Conservation (phyloP, 805 yeast species). For the Myxozyma vanderwaltii region DNA sequence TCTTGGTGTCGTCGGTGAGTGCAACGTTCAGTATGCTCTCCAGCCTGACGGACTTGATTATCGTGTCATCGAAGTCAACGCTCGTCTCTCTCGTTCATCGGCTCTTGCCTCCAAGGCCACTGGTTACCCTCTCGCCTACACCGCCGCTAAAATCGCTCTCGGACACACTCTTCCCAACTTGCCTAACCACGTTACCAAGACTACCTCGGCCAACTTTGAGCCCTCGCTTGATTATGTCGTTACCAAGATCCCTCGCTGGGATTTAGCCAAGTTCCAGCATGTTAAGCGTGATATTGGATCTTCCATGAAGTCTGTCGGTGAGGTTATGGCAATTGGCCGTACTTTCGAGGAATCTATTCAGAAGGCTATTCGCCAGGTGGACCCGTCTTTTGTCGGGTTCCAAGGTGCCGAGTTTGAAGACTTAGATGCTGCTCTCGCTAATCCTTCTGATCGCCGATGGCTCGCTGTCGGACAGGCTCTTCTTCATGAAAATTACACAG, state of each 20-base stretch:
- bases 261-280: conserved; percentile 89
- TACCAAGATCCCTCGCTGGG: conserved; percentile 98
- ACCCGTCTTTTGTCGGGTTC: conserved; percentile 86
- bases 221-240: conserved; percentile 97
- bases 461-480: conserved; percentile 97
- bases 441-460: conserved; percentile 96
- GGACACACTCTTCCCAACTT: conserved; percentile 94
- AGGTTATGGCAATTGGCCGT: conserved; percentile 98
- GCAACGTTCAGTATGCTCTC: conserved; percentile 95
- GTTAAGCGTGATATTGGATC: conserved; percentile 93
- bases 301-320: conserved; percentile 98
- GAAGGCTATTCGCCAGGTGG: conserved; percentile 95
- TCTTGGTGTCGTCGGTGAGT: conserved; percentile 98
- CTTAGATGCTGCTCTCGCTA: conserved; percentile 72
- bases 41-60: conserved; percentile 95
- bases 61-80: conserved; percentile 96
- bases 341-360: conserved; percentile 94
- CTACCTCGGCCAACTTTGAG: conserved; percentile 95
- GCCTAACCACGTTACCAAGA: conserved; percentile 94
- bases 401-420: conserved; percentile 78
- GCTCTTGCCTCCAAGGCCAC: conserved; percentile 99
- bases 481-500: conserved; percentile 85
- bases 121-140: conserved; percentile 97
- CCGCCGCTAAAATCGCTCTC: conserved; percentile 95
- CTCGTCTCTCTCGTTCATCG: conserved; percentile 94